A percentile compares a stretch with the other conserved stretches of the same genome.
These are phyloP conservation scores for Solanum medicagineum DNA, from an alignment of 257 asterid species.

Conservation along the genomic window DNA sequence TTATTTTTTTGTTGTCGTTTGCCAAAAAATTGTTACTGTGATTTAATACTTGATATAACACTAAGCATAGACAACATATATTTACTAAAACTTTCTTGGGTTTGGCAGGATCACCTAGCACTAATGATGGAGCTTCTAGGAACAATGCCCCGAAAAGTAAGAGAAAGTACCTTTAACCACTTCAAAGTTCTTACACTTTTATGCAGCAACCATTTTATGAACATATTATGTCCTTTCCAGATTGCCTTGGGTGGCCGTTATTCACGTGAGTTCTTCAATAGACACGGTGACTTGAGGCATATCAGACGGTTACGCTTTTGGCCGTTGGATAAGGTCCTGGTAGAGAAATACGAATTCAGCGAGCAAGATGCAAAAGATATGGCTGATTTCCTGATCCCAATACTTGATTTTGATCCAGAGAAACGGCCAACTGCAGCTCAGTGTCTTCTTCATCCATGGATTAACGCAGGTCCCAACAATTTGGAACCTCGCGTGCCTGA, in stretches of 20 bases:
- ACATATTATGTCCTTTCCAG: conserved; percentile 20
- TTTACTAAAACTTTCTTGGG: background rate
- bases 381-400: conserved; percentile 30
- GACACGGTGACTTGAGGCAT: conserved; percentile 85
- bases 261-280: conserved; percentile 85
- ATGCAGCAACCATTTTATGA: background rate
- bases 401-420: conserved; percentile 37
- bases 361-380: conserved; percentile 28
- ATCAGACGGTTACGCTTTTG: conserved; percentile 71
- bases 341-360: conserved; percentile 42
- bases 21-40: background rate
- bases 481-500: conserved; percentile 23
- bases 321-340: conserved; percentile 73
- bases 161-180: conserved; percentile 1
- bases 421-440: conserved; percentile 82
- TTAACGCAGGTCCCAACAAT: conserved; percentile 26
- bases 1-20: background rate
- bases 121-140: conserved; percentile 99
- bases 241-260: conserved; percentile 91
- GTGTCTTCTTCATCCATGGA: conserved; percentile 85
- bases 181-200: background rate
- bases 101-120: conserved; percentile 85
- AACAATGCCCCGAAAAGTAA: conserved; percentile 96
- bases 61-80: background rate
- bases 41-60: background rate